Percentiles rank a stretch among this genome's conserved stretches.
These are phyloP conservation scores for Graphilbum fragrans DNA, from an alignment of 2,329 filamentous ascomycete species.

Conservation along the genomic window DNA sequence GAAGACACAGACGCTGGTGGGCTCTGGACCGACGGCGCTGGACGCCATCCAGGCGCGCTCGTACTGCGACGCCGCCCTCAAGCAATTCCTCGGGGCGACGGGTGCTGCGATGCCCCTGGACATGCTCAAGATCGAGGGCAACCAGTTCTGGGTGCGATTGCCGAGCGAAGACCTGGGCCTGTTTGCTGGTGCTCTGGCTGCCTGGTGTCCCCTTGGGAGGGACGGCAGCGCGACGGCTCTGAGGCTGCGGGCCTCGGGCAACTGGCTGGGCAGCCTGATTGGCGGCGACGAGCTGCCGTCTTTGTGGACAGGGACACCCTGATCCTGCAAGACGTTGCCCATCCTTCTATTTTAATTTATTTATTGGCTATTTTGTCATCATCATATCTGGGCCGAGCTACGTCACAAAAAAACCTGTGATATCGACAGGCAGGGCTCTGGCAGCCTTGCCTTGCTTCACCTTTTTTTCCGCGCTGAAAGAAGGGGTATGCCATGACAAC, in stretches of 20 bases:
- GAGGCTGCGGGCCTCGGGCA: conserved; percentile 43
- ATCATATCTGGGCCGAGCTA: too few relatives aligned
- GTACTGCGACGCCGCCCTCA: conserved; percentile 51
- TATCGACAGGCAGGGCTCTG: too few relatives aligned
- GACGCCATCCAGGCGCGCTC: conserved; percentile 52
- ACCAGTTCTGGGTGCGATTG: conserved; percentile 52
- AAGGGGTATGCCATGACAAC: too few relatives aligned
- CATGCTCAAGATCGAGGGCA: conserved; percentile 47
- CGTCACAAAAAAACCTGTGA: too few relatives aligned
- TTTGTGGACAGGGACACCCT: conserved; percentile 28
- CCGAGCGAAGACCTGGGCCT: conserved; percentile 46
- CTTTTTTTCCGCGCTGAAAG: too few relatives aligned
- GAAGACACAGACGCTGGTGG: conserved; percentile 8
- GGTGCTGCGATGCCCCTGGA: conserved; percentile 59
- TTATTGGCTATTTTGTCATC: too few relatives aligned
- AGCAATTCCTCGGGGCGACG: conserved; percentile 57
- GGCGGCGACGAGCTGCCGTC: conserved; percentile 32
- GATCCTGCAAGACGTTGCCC: too few relatives aligned
- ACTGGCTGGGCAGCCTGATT: conserved; percentile 51
- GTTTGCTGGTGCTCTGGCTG: conserved; percentile 53
- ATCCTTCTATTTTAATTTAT: too few relatives aligned
- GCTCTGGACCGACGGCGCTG: conserved; percentile 19
- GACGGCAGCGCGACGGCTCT: conserved; percentile 33
- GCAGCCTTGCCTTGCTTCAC: too few relatives aligned
- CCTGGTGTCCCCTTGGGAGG: conserved; percentile 42